Base-by-base conservation (phyloP, 2,329 filamentous ascomycete genomes). In the Chalaropsis ovoidea region DNA sequence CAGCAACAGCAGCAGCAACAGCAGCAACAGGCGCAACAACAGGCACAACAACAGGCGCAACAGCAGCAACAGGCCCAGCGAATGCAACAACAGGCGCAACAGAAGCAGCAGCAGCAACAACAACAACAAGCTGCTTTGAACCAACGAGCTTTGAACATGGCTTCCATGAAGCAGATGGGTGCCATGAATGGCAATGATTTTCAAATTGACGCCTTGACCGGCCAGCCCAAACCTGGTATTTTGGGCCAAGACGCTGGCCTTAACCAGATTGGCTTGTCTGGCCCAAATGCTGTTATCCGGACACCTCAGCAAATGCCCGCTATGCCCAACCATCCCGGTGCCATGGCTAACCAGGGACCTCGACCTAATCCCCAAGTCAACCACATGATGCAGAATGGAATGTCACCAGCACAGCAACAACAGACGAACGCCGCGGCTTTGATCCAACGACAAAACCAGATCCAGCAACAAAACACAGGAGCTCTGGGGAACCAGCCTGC, bases 81-180 rank as follows among this genome's bases (percentile, higher is more conserved):
- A 69, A 39, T 39, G 35, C 35, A 39, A 10, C 35, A 39, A 10
- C 35, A 35, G n/a, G n/a, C n/a, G 71, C 71, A 49, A 49, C 72
- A 75, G 39, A 73, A 75, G 67, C 61, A 61, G 39, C 70, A 69
- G 54, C 70, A 71, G 49, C 64, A 68, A 67, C 73, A 75, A 63
- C 70, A 71, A 17, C 71, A 73, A 17, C 76, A 77, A 65, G 75
- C 76, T 10, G 72, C 74, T 56, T 71, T 77, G 67, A 71, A 68
- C 65, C 74, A 74, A 58, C 71, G 72, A 47, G 64, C 58, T 19
- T 69, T 65, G 43, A 87, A 69, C 82, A 87, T 66, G 45, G 54
- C 49, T 5, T 49, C 47, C 22, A 67, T 67, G 43, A 58, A 79
- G 1, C 83, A 85, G 69, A 78, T 79, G 15, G 79, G 77, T 22